phyloP scores from a whole-genome alignment of 139 green algal species.

The Volvox africanus region DNA sequence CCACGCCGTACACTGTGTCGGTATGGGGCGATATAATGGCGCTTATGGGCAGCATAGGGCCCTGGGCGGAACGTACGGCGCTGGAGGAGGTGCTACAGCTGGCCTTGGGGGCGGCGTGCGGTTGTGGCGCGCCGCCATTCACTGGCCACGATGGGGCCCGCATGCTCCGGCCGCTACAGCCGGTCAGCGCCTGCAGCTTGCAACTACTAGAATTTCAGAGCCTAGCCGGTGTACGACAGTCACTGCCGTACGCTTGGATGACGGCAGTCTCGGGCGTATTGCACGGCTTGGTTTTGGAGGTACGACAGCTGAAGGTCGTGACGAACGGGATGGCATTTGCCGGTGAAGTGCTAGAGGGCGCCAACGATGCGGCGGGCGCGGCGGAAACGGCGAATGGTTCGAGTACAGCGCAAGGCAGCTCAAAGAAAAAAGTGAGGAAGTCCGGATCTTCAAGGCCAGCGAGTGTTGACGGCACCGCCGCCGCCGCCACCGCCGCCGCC shows the following conservation, averaged over 20 bases:
- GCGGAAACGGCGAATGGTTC: too few relatives aligned
- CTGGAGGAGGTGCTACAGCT: conserved; percentile 30
- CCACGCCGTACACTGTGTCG: background rate
- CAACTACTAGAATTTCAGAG: conserved; percentile 9
- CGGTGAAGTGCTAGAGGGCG: background rate
- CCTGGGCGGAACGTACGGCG: background rate
- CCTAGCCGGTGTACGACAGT: conserved; percentile 2
- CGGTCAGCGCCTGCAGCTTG: background rate
- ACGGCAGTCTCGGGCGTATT: background rate
- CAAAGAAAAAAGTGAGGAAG: conserved; percentile 11
- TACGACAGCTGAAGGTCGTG: background rate
- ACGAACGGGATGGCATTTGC: background rate
- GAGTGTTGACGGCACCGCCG: background rate
- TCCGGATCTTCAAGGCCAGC: background rate
- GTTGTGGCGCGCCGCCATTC: background rate
- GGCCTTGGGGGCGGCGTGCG: background rate
- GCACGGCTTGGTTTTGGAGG: background rate
- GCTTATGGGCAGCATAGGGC: conserved; percentile 27
- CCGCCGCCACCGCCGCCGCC: background rate
- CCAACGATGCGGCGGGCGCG: background rate
- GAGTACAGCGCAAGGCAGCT: too few relatives aligned
- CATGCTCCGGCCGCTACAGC: background rate
- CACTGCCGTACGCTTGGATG: conserved; percentile 21
- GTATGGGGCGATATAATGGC: conserved; percentile 10
- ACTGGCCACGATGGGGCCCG: background rate